Conservation (phyloP, 202 grass and related monocot species). For the Setaria italica region DNA sequence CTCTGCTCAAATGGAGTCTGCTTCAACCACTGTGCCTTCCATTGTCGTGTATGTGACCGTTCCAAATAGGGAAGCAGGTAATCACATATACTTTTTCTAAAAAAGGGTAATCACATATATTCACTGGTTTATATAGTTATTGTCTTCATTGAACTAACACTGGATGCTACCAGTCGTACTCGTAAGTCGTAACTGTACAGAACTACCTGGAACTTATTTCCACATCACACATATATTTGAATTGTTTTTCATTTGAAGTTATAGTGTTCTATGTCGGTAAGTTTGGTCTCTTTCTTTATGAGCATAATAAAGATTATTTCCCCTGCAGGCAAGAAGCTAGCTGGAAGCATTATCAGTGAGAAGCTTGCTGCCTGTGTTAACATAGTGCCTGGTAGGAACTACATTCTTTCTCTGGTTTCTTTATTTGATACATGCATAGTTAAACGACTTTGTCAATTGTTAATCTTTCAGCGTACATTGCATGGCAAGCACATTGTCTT, state of each 20-base stretch:
- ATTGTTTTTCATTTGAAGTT: background rate
- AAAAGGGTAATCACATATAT: constrained; percentile 32
- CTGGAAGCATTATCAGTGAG: constrained; percentile 86
- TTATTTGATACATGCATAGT: background rate
- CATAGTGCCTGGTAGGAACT: constrained; percentile 75
- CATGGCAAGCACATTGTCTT: background rate
- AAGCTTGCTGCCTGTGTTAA: constrained; percentile 92
- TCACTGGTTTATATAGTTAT: constrained; percentile 7
- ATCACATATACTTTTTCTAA: background rate
- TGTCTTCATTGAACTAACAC: background rate
- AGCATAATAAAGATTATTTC: background rate
- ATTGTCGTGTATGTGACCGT: constrained; percentile 98
- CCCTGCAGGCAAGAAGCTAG: constrained; percentile 71
- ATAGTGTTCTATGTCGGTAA: background rate
- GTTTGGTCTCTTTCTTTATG: constrained; percentile 28
- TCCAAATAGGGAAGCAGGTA: constrained; percentile 91
- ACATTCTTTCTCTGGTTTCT: constrained; percentile 6
- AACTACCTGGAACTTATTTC: background rate
- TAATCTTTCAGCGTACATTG: background rate
- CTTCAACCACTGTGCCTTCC: constrained; percentile 67
- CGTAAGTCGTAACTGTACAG: background rate
- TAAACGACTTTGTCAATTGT: background rate
- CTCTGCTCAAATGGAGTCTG: constrained; percentile 65
- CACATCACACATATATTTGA: background rate
- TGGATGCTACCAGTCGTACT: background rate